These are phyloP conservation scores for Phytopythium litorale DNA, from an alignment of 352 stramenopile species.

Conservation along the genomic window DNA sequence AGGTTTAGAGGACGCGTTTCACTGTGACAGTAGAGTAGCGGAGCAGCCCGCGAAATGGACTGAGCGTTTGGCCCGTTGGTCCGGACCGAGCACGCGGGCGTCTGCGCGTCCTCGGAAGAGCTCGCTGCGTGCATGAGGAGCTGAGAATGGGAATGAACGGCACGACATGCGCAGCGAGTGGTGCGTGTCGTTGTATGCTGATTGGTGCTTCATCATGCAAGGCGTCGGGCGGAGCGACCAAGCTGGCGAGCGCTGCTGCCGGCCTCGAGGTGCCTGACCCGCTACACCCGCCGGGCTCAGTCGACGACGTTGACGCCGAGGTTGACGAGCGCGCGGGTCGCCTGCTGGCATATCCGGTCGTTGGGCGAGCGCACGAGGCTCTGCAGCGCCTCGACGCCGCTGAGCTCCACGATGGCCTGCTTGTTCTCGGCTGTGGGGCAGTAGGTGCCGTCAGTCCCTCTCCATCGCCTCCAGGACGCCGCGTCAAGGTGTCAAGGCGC, in stretches of 20 bases:
- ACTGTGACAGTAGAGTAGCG: slow-evolving; percentile 8
- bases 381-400: slow-evolving; percentile 79
- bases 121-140: neutral
- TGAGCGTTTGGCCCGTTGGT: neutral
- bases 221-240: neutral
- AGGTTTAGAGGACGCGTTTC: slow-evolving; percentile 30
- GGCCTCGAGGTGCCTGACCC: neutral
- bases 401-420: slow-evolving; percentile 80
- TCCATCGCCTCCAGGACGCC: neutral
- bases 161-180: neutral
- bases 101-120: neutral
- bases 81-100: neutral
- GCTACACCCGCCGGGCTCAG: slow-evolving; percentile 14
- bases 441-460: slow-evolving; percentile 1
- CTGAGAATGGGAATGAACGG: neutral
- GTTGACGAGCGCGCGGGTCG: slow-evolving; percentile 84
- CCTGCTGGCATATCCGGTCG: slow-evolving; percentile 88
- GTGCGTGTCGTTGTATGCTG: neutral
- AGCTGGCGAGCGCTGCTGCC: neutral
- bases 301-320: slow-evolving; percentile 84
- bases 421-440: slow-evolving; percentile 78
- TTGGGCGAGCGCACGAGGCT: slow-evolving; percentile 74
- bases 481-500: neutral
- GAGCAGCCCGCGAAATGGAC: slow-evolving; percentile 2
- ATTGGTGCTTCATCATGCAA: neutral